Evolutionary conservation across 2,329 filamentous ascomycete species (phyloP).

Genomic region (Zymoseptoria passerinii): DNA sequence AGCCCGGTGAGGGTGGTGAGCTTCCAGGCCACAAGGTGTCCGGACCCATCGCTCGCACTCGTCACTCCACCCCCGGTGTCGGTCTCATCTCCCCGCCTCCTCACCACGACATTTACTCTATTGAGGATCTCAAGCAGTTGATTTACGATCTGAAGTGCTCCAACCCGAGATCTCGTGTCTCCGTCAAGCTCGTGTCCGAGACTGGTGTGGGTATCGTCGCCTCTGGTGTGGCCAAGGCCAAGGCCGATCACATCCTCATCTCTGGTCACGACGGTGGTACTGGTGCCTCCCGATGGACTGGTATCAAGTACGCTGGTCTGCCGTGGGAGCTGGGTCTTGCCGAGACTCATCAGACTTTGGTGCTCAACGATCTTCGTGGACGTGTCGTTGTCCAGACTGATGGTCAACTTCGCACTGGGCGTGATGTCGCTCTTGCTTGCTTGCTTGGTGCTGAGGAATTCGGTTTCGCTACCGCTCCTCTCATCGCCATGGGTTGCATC

Average conservation of each 20-base stretch:
- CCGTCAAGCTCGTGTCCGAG: conserved; percentile 95
- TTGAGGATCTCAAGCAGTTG: conserved; percentile 93
- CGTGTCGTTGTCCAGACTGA: conserved; percentile 95
- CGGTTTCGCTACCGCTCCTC: conserved; percentile 87
- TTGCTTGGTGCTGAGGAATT: conserved; percentile 95
- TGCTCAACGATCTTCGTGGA: conserved; percentile 89
- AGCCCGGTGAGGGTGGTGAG: conserved; percentile 95
- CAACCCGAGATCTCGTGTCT: conserved; percentile 83
- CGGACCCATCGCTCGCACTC: conserved; percentile 83
- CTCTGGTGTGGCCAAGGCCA: conserved; percentile 94
- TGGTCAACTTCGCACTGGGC: conserved; percentile 83
- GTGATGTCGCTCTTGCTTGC: conserved; percentile 90
- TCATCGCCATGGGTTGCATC: conserved; percentile 95
- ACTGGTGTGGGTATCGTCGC: conserved; percentile 96
- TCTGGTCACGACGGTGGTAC: conserved; percentile 96
- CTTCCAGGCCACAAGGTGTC: conserved; percentile 95
- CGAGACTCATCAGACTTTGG: conserved; percentile 92
- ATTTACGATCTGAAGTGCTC: conserved; percentile 98
- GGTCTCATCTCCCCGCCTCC: conserved; percentile 92
- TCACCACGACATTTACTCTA: conserved; percentile 97
- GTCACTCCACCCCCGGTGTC: conserved; percentile 92
- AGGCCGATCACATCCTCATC: conserved; percentile 93
- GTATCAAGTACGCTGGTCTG: conserved; percentile 95
- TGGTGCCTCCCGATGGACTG: conserved; percentile 93
- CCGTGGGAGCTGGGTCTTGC: conserved; percentile 95